Percentiles rank a stretch among this genome's conserved stretches.
Conservation (phyloP, 2,329 filamentous ascomycete genomes). For the Dactylonectria estremocensis region DNA sequence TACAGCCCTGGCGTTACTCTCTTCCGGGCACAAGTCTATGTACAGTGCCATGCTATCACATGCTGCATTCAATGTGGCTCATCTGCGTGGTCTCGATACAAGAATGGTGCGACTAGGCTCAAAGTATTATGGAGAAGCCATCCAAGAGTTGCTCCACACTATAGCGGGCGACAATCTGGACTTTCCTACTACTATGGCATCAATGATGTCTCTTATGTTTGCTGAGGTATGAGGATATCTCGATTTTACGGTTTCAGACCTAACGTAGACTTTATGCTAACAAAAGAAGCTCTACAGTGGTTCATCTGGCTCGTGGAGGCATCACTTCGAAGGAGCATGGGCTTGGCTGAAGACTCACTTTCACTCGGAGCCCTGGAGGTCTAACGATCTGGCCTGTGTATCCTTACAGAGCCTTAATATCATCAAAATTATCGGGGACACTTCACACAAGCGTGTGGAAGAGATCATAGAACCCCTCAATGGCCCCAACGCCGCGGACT, state of each 20-base stretch:
- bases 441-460: not conserved
- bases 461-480: not conserved
- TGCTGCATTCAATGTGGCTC: slow-evolving; percentile 17
- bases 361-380: slow-evolving; percentile 7
- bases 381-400: not conserved
- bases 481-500: not conserved
- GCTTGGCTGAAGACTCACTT: not conserved
- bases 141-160: slow-evolving; percentile 1
- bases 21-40: slow-evolving; percentile 4
- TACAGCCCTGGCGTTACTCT: not conserved
- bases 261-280: not conserved
- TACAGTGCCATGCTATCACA: slow-evolving; percentile 11
- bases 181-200: slow-evolving; percentile 11
- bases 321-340: slow-evolving; percentile 22
- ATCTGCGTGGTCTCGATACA: slow-evolving; percentile 11
- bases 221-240: slow-evolving; percentile 12
- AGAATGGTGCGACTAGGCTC: not conserved
- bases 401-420: slow-evolving; percentile 21
- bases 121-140: slow-evolving; percentile 15
- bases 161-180: not conserved
- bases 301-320: slow-evolving; percentile 13
- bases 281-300: slow-evolving; percentile 3
- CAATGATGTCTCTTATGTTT: slow-evolving; percentile 23
- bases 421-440: slow-evolving; percentile 17
- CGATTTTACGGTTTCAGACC: too few relatives aligned